These are phyloP conservation scores for Cymbopogon flexuosus DNA, from an alignment of 202 grass and related monocot genomes.

Conservation along the genomic window DNA sequence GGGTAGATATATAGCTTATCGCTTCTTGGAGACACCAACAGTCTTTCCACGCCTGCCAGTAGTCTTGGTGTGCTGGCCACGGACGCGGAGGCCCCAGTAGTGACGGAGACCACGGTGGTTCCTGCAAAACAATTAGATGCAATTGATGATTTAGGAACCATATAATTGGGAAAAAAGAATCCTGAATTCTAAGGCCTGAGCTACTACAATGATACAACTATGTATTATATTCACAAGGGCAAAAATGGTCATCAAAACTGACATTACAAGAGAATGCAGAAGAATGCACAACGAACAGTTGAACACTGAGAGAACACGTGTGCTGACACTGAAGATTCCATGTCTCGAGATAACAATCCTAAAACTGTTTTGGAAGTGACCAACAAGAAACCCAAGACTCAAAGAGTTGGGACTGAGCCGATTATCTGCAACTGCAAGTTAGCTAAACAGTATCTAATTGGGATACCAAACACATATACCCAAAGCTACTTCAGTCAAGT, in stretches of 20 bases:
- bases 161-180: background rate
- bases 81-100: slow-evolving; percentile 88
- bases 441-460: background rate
- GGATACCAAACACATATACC: background rate
- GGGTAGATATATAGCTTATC: slow-evolving; percentile 32
- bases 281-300: background rate
- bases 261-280: background rate
- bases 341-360: background rate
- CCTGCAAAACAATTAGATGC: slow-evolving; percentile 20
- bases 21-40: slow-evolving; percentile 95
- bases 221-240: background rate
- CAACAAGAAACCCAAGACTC: background rate
- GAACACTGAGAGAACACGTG: background rate
- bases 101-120: slow-evolving; percentile 86
- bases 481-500: background rate
- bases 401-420: background rate
- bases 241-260: background rate
- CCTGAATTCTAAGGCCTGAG: background rate
- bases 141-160: background rate
- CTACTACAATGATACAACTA: background rate
- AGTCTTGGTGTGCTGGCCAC: slow-evolving; percentile 96
- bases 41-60: slow-evolving; percentile 91
- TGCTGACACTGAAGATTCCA: background rate
- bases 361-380: background rate
- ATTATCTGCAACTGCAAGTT: background rate